Base-by-base conservation (phyloP, 148 eudicot genomes). In the Simmondsia chinensis region DNA sequence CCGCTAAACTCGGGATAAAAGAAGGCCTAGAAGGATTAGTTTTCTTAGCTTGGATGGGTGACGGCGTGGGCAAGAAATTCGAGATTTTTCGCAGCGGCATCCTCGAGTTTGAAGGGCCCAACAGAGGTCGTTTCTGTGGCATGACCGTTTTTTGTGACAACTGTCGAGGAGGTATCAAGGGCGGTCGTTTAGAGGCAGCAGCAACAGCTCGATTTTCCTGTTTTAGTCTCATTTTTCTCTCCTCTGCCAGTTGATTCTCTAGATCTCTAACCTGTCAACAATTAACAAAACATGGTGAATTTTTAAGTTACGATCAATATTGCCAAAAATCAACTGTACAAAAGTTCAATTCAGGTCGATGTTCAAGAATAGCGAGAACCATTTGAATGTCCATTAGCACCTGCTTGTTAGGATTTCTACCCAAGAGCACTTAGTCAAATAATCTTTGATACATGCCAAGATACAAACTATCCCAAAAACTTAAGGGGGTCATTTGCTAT, bases 201-300 rank as follows among this genome's bases (percentile, higher is more conserved):
- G 80, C 79, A 21, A 71, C 52, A 52, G 82, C 73, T 70, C 69
- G 55, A 33, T 20, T 75, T 66, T 79, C 93, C 58, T 78, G 95
- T 40, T 78, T 89, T 39, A 73, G 50, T 55, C 97, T 64, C 32
- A 64, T 70, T 68, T 74, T 85, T 51, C 95, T 71, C 58, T 81
- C 93, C 51, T 82, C 85, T 10, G 68, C 82, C 33, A 89, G 59
- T 56, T 81, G 88, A 61, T 65, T 79, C 65, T 89, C 97, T 33
- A 89, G 95, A 43, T 85, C 83, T 13, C 82, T 60, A 24, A 79
- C 88, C 93, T 84, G 76, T n/a, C n/a, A n/a, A n/a, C n/a, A n/a
- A n/a, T n/a, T n/a, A n/a, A n/a, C n/a, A n/a, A n/a, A n/a, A n/a
- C n/a, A n/a, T 32, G 18, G 20, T 23, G 4, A 42, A 13, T 12